Evolutionary conservation across 1,139 yeast species (phyloP), one percentile per base, ranked within the genome.

Genomic region (Sugiyamaella castrensis): DNA sequence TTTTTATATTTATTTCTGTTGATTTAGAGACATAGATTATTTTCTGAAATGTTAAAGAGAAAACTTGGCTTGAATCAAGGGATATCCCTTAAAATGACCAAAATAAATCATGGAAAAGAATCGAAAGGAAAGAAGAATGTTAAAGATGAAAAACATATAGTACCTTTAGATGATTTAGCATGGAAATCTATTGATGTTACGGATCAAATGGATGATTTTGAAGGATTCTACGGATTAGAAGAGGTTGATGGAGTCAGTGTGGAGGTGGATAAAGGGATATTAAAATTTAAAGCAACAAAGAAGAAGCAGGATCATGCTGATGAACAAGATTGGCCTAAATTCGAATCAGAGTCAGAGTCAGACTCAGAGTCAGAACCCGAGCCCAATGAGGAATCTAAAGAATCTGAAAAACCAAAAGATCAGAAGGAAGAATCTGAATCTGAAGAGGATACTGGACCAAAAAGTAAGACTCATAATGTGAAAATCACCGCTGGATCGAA

Each of bases 241-340:
- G 98, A 92, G 65, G 78, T 92, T 47, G 97, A 89, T 47, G 97
- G 96, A 27, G 97, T 91, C 24, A 91, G 79, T 59, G 91, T 91
- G 4, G 65, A 79, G 79, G 47, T 50, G 11, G 58, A 51, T 5
- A 74, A 72, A 46, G 82, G 79, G 37, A 69, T 71, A 8, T 56
- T 58, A 27, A 61, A 61, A 38, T 59, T 62, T 38, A 58, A 54
- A 26, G 46, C 46, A 38, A 60, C 62, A 31, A 61, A 61, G 26
- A 35, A 40, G 31, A 35, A 27, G 13, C 33, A 40, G 30, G 29
- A 37, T 28, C 37, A 29, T 28, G 39, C 12, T n/a, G 26, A 34
- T 13, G 37, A 13, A 37, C 24, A 19, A 19, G 9, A 12, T 11
- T n/a, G 13, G 24, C 35, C 4, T 15, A 39, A 27, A 8, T 29